These are phyloP conservation scores for Aaosphaeria arxii DNA, from an alignment of 2,329 filamentous ascomycete genomes.

Conservation along the genomic window DNA sequence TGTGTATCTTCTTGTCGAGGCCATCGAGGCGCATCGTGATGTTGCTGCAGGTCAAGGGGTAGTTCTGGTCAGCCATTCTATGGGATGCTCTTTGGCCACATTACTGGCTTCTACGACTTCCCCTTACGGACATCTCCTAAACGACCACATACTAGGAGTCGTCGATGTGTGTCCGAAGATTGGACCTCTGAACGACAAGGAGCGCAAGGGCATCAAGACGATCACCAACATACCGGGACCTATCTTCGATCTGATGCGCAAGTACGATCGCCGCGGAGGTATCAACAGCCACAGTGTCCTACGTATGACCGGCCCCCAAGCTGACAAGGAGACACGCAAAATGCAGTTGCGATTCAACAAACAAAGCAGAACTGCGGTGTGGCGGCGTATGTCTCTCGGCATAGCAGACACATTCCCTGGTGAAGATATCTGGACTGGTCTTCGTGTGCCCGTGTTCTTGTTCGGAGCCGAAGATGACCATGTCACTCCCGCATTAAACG, in stretches of 20 bases:
- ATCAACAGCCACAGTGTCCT: conserved; percentile 72
- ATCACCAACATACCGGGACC: conserved; percentile 67
- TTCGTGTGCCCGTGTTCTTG: conserved; percentile 73
- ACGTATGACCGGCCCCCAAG: conserved; percentile 69
- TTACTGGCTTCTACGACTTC: conserved; percentile 63
- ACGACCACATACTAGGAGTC: conserved; percentile 67
- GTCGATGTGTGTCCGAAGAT: conserved; percentile 79
- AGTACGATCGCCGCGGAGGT: conserved; percentile 77
- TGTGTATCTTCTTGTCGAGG: conserved; percentile 67
- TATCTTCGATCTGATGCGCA: conserved; percentile 73
- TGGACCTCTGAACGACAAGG: conserved; percentile 56
- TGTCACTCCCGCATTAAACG: conserved; percentile 69
- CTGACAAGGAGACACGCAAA: conserved; percentile 63
- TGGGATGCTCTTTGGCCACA: conserved; percentile 79
- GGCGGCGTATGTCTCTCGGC: conserved; percentile 76
- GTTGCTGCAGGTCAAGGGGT: conserved; percentile 65
- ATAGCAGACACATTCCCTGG: conserved; percentile 66
- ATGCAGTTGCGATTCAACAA: conserved; percentile 74
- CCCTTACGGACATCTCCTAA: conserved; percentile 51
- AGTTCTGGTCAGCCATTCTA: conserved; percentile 82
- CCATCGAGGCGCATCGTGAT: conserved; percentile 72
- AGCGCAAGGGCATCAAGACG: conserved; percentile 51
- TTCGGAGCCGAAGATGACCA: conserved; percentile 75
- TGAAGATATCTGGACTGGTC: conserved; percentile 65
- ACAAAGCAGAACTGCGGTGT: conserved; percentile 79